Evolutionary conservation across 768 basidiomycete genomes (phyloP).

Genomic region (Tricholoma sp.): DNA sequence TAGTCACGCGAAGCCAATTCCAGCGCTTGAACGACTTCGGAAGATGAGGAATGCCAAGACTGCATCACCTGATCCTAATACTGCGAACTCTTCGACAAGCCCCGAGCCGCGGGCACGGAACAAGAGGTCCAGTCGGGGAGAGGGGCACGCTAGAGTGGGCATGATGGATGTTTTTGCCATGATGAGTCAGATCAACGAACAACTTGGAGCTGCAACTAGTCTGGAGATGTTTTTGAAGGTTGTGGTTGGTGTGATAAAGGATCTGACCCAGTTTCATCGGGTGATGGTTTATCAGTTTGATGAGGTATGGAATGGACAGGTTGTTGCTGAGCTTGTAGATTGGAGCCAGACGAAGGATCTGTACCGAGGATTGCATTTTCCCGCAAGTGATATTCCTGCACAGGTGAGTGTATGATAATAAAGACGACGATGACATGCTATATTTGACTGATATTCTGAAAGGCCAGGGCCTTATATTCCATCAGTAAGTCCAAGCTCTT

Average conservation of each 20-base stretch:
- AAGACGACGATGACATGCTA: not conserved
- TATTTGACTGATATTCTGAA: not conserved
- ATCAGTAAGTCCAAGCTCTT: constrained; percentile 41
- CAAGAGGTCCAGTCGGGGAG: constrained; percentile 11
- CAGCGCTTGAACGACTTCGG: constrained; percentile 65
- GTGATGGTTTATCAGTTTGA: constrained; percentile 83
- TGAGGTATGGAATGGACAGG: constrained; percentile 73
- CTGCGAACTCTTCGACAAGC: not conserved
- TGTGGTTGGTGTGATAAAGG: constrained; percentile 65
- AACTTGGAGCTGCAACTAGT: constrained; percentile 61
- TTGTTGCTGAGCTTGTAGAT: constrained; percentile 77
- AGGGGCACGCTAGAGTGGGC: constrained; percentile 30
- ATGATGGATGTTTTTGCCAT: constrained; percentile 82
- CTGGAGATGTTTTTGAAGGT: constrained; percentile 68
- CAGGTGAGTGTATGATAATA: constrained; percentile 36
- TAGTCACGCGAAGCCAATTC: constrained; percentile 58
- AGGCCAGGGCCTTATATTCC: constrained; percentile 65
- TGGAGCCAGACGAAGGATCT: constrained; percentile 71
- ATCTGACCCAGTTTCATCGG: constrained; percentile 78
- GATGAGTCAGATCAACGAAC: constrained; percentile 77
- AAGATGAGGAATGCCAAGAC: constrained; percentile 30
- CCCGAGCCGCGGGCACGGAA: constrained; percentile 7
- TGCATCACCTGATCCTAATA: not conserved
- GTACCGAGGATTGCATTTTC: constrained; percentile 69
- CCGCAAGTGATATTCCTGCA: constrained; percentile 63